Conservation (phyloP, 2,329 filamentous ascomycete genomes). For the Chlorencoelia australis region DNA sequence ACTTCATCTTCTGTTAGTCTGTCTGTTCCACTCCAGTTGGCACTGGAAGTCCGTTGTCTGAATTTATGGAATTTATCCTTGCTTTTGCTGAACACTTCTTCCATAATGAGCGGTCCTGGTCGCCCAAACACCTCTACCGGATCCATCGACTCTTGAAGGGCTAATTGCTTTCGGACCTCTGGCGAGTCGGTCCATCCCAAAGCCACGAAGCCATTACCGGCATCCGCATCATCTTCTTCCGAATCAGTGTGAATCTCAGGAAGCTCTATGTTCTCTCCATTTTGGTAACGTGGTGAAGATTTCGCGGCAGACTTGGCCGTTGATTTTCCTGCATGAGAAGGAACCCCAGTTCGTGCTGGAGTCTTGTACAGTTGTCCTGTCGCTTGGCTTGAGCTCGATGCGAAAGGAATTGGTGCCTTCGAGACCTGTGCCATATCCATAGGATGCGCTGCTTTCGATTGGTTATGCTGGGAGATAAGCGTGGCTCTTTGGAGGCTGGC, state of each 20-base stretch:
- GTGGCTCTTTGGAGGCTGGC: conserved; percentile 41
- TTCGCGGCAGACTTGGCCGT: conserved; percentile 49
- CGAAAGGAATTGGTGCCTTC: conserved; percentile 84
- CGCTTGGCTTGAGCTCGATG: conserved; percentile 52
- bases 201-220: conserved; percentile 45
- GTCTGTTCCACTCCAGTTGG: conserved; percentile 84
- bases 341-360: conserved; percentile 44
- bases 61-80: conserved; percentile 82
- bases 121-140: conserved; percentile 81
- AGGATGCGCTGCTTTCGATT: conserved; percentile 55
- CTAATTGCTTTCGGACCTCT: conserved; percentile 64
- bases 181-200: conserved; percentile 86
- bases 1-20: conserved; percentile 81
- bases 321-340: conserved; percentile 39
- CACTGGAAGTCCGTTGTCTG: conserved; percentile 82
- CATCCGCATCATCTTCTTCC: conserved; percentile 64
- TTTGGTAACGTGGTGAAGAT: conserved; percentile 77
- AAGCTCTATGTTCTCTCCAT: conserved; percentile 81
- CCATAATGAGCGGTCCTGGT: conserved; percentile 81
- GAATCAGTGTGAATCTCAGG: conserved; percentile 94
- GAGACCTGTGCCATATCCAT: conserved; percentile 81
- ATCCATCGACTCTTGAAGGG: conserved; percentile 76
- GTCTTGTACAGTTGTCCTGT: conserved; percentile 54
- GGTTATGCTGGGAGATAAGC: conserved; percentile 56
- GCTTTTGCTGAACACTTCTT: conserved; percentile 88